Percentiles rank a stretch among this genome's conserved stretches.
These are phyloP conservation scores for Angomonas desouzai DNA, from an alignment of 208 protist genomes.

Conservation along the genomic window DNA sequence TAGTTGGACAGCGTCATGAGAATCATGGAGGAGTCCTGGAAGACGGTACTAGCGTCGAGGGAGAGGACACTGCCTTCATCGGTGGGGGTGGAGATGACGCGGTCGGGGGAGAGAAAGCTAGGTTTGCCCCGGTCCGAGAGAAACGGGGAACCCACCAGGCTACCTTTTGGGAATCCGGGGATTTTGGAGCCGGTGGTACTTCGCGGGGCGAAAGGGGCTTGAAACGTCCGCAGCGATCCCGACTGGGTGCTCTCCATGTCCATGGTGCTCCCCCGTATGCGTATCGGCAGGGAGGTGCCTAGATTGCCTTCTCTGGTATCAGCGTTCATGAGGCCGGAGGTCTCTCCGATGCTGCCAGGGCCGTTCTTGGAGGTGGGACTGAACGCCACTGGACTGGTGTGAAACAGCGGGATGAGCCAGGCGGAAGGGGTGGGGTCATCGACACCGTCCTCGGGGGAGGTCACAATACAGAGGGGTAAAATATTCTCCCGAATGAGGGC, in stretches of 20 bases:
- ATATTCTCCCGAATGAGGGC: slow-evolving; percentile 63
- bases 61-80: slow-evolving; percentile 41
- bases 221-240: not conserved
- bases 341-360: not conserved
- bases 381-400: slow-evolving; percentile 9
- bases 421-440: slow-evolving; percentile 33
- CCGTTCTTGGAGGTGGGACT: slow-evolving; percentile 4
- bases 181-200: not conserved
- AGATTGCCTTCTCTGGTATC: not conserved
- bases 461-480: slow-evolving; percentile 59
- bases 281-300: not conserved
- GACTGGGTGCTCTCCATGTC: not conserved
- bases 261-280: not conserved
- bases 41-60: slow-evolving; percentile 21
- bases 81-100: slow-evolving; percentile 20
- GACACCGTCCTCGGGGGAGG: slow-evolving; percentile 44
- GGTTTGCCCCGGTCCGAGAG: slow-evolving; percentile 7
- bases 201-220: slow-evolving; percentile 5
- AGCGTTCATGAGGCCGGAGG: not conserved
- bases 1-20: slow-evolving; percentile 63
- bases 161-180: not conserved
- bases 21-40: slow-evolving; percentile 10
- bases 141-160: slow-evolving; percentile 1
- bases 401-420: not conserved
- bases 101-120: slow-evolving; percentile 19